Base-by-base conservation (phyloP, 345 rosid genomes). In the Hypericum androsaemum region DNA sequence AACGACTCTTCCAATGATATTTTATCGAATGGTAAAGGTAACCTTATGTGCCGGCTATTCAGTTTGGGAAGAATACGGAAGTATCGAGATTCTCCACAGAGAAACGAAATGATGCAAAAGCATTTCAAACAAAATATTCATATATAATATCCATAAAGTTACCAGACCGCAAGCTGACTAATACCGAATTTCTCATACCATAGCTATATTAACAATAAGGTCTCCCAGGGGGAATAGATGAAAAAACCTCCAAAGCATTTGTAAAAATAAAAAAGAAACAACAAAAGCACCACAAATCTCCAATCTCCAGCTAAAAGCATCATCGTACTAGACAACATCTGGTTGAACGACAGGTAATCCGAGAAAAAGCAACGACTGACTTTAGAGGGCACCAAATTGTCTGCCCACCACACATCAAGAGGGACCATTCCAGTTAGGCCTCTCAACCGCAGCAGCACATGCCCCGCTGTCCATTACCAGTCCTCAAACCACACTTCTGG, bases 191-290 rank as follows among this genome's bases (percentile, higher is more conserved):
- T 65, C 74, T 69, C 76, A 66, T 73, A 78, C 74, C 69, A 69
- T 67, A 70, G 56, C 78, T 78, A 75, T 78, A 75, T 79, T 70
- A 65, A 73, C 78, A 65, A 67, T 65, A 66, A 68, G 62, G 68
- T 69, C 32, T 72, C 39, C 35, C 54, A 53, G 17, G 58, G 50
- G 43, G 3, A 37, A 10, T 12, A 46, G 22, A 17, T 32, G 6
- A 52, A 65, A 63, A 57, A 53, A 61, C 41, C 67, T 66, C 66
- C 59, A 59, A 53, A 70, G 32, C 53, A 51, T 54, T 28, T 63
- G 57, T 32, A 42, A 60, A 50, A 13, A n/a, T 17, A 3, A 60
- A 64, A 52, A 13, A 63, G 50, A 37, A 12, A 8, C 12, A 15
- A 10, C 0, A 40, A 9, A 35, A 66, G 52, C 75, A 76, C 50